Conservation (phyloP, 805 yeast species). For the Nakazawaea siamensis region DNA sequence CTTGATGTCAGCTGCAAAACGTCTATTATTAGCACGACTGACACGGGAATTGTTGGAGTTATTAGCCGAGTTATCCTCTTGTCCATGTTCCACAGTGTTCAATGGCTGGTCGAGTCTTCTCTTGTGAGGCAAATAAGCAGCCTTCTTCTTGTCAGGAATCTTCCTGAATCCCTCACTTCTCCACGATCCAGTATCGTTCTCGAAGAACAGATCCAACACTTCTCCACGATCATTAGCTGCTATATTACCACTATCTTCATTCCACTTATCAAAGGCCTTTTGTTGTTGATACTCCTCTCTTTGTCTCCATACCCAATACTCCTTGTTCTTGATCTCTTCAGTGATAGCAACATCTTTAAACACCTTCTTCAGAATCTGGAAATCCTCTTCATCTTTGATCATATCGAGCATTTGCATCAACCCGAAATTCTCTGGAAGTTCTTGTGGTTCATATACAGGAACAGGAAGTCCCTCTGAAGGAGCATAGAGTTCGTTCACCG, state of each 20-base stretch:
- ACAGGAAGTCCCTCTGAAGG: conserved; percentile 46
- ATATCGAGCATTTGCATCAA: conserved; percentile 31
- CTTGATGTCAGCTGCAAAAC: conserved; percentile 83
- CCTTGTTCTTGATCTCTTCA: conserved; percentile 25
- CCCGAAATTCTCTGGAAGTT: conserved; percentile 25
- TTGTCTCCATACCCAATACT: conserved; percentile 65
- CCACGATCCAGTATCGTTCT: conserved; percentile 50
- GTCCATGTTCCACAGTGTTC: conserved; percentile 59
- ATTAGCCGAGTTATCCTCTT: conserved; percentile 29
- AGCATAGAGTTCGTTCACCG: conserved; percentile 29
- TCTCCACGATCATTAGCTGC: conserved; percentile 17
- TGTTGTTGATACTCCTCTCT: conserved; percentile 20
- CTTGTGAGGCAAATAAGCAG: conserved; percentile 77
- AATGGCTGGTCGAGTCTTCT: conserved; percentile 61
- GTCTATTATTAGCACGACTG: conserved; percentile 78
- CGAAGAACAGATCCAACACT: conserved; percentile 22
- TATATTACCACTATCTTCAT: conserved; percentile 18
- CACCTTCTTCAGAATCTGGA: conserved; percentile 39
- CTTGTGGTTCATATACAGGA: conserved; percentile 43
- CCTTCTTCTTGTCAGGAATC: conserved; percentile 64
- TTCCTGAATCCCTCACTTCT: conserved; percentile 67
- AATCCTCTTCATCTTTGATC: conserved; percentile 72
- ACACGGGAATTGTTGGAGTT: conserved; percentile 67
- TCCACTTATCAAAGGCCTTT: conserved; percentile 7
- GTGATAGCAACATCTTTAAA: conserved; percentile 20